Evolutionary conservation across 495 filamentous ascomycete genomes (phyloP).

Genomic region (Geopyxis carbonaria): DNA sequence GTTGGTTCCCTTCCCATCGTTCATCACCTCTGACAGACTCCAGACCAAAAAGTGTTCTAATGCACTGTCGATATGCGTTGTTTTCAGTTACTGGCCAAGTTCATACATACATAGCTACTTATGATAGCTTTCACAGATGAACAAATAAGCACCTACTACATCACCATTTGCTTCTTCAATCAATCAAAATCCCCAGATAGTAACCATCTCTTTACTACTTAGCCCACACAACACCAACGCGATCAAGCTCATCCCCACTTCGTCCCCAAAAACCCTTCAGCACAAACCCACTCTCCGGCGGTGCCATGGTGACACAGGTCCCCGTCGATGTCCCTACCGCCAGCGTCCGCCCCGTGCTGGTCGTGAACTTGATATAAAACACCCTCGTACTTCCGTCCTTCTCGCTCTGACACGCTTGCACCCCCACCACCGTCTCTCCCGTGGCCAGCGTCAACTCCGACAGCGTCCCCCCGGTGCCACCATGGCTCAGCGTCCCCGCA

Average conservation of each 20-base stretch:
- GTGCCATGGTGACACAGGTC: slow-evolving; percentile 34
- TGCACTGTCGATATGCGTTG: no score
- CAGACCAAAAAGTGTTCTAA: no score
- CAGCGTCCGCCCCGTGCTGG: slow-evolving; percentile 34
- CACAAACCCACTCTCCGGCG: slow-evolving; percentile 38
- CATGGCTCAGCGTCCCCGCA: slow-evolving; percentile 29
- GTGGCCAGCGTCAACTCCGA: slow-evolving; percentile 30
- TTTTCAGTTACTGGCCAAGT: no score
- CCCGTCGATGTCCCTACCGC: slow-evolving; percentile 32
- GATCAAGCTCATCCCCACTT: slow-evolving; percentile 41
- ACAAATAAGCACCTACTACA: no score
- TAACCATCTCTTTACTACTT: no score
- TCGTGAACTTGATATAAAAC: slow-evolving; percentile 41
- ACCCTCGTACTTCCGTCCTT: slow-evolving; percentile 34
- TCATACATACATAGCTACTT: no score
- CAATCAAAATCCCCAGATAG: no score
- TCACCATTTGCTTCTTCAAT: no score
- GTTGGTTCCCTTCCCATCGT: no score
- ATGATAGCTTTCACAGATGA: no score
- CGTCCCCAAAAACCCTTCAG: slow-evolving; percentile 43
- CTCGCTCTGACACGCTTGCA: slow-evolving; percentile 36
- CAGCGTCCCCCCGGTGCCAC: slow-evolving; percentile 36
- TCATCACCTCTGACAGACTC: no score
- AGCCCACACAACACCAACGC: slow-evolving; percentile 39
- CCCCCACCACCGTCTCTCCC: slow-evolving; percentile 34